These are phyloP conservation scores for Auricularia cornea DNA, from an alignment of 768 basidiomycete genomes.

Conservation along the genomic window DNA sequence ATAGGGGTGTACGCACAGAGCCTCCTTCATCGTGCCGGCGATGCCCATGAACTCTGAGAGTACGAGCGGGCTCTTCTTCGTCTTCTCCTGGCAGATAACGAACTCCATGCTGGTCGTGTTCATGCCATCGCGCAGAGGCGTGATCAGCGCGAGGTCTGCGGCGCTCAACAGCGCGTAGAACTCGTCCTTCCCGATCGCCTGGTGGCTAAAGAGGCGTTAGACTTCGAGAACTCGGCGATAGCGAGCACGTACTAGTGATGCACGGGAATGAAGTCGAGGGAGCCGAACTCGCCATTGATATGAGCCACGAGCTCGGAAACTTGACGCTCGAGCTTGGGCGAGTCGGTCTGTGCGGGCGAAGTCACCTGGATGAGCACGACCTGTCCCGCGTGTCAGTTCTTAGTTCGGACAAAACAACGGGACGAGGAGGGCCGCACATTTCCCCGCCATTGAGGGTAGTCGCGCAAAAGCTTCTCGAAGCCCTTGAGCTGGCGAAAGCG, in stretches of 20 bases:
- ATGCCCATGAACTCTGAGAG: constrained; percentile 98
- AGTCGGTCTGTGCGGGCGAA: constrained; percentile 84
- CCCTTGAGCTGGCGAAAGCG: constrained; percentile 62
- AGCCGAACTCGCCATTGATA: constrained; percentile 93
- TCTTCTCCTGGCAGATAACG: constrained; percentile 83
- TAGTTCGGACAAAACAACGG: neutral
- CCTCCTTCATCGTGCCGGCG: constrained; percentile 81
- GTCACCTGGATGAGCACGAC: constrained; percentile 71
- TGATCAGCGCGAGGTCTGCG: constrained; percentile 91
- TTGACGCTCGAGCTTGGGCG: constrained; percentile 87
- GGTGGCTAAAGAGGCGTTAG: constrained; percentile 52
- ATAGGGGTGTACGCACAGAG: constrained; percentile 33
- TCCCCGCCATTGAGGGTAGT: constrained; percentile 93
- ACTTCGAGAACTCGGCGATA: neutral
- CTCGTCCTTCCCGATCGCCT: constrained; percentile 94
- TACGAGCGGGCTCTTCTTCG: constrained; percentile 78
- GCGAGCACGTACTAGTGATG: constrained; percentile 80
- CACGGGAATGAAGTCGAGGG: constrained; percentile 90
- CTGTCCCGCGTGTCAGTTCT: constrained; percentile 20
- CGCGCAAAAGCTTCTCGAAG: constrained; percentile 86
- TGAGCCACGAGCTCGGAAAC: constrained; percentile 89
- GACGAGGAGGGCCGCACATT: constrained; percentile 58
- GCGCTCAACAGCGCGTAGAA: constrained; percentile 92
- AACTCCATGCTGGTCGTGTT: constrained; percentile 99
- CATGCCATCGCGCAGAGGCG: constrained; percentile 95